Conservation (phyloP, 2,329 filamentous ascomycete genomes). For the Phialophora tarda region DNA sequence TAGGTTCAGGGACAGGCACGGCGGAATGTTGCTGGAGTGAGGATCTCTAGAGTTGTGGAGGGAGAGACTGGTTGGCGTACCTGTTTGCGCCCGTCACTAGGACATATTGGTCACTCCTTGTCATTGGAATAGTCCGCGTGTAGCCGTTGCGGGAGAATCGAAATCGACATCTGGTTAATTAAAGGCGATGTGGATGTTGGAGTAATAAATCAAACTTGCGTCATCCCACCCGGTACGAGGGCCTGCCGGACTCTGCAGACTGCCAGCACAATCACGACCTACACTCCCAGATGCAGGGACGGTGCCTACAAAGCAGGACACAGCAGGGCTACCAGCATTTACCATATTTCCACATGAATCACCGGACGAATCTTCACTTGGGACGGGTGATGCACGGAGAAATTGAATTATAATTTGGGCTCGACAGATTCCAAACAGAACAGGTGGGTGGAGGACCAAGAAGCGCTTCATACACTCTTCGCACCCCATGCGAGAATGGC, state of each 20-base stretch:
- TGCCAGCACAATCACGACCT: too few relatives aligned
- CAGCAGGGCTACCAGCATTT: too few relatives aligned
- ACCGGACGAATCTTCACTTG: too few relatives aligned
- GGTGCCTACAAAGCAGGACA: too few relatives aligned
- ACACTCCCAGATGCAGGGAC: too few relatives aligned
- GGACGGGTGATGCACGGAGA: not conserved
- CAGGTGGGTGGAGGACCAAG: not conserved
- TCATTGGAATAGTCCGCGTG: conserved; percentile 1
- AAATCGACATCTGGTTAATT: not conserved
- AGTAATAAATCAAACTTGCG: too few relatives aligned
- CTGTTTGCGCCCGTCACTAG: conserved; percentile 87
- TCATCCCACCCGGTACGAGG: too few relatives aligned
- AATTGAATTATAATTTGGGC: too few relatives aligned
- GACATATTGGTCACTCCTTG: conserved; percentile 49
- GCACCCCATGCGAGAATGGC: not conserved
- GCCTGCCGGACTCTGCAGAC: too few relatives aligned
- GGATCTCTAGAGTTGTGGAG: too few relatives aligned
- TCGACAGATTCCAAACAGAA: not conserved
- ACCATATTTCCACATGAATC: too few relatives aligned
- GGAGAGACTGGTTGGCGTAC: conserved; percentile 53
- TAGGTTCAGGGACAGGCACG: not conserved
- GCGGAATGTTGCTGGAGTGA: not conserved
- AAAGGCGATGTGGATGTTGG: not conserved
- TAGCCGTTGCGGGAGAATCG: not conserved
- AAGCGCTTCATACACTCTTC: not conserved